These are phyloP conservation scores for Myxozyma sirexii DNA, from an alignment of 805 yeast species.

Conservation along the genomic window DNA sequence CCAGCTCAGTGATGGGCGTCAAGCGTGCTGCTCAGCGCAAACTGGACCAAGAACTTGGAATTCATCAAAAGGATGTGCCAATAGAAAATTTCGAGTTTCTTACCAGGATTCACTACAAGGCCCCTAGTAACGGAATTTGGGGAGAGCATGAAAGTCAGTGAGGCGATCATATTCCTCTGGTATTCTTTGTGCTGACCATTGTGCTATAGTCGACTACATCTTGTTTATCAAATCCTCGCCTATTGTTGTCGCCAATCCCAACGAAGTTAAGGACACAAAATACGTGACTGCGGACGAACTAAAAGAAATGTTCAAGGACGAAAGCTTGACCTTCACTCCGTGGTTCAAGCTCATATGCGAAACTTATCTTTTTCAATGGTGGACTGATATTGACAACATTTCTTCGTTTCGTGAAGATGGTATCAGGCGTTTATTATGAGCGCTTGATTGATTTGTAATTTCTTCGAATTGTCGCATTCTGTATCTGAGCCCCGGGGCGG, in stretches of 20 bases:
- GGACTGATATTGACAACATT: slow-evolving; percentile 72
- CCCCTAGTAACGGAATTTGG: slow-evolving; percentile 78
- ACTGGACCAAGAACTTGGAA: slow-evolving; percentile 91
- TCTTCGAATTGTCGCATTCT: neutral
- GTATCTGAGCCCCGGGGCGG: too few relatives aligned
- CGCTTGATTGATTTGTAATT: neutral
- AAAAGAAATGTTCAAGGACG: slow-evolving; percentile 73
- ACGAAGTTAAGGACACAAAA: slow-evolving; percentile 80
- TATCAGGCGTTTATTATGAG: slow-evolving; percentile 39
- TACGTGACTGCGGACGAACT: slow-evolving; percentile 74
- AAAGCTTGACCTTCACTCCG: slow-evolving; percentile 78
- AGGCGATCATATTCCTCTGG: neutral
- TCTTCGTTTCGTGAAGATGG: slow-evolving; percentile 48
- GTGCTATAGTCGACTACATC: slow-evolving; percentile 70
- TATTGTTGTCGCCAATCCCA: slow-evolving; percentile 60
- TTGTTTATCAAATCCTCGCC: slow-evolving; percentile 68
- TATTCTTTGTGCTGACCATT: neutral
- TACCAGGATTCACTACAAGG: slow-evolving; percentile 93
- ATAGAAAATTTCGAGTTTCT: slow-evolving; percentile 72
- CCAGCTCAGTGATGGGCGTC: slow-evolving; percentile 72
- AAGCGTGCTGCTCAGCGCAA: slow-evolving; percentile 90
- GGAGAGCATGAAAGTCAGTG: slow-evolving; percentile 87
- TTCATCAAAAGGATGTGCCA: slow-evolving; percentile 52
- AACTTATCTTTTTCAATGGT: slow-evolving; percentile 88
- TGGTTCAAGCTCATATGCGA: slow-evolving; percentile 98